Evolutionary conservation across 805 yeast genomes (phyloP), one percentile per base, ranked within the genome.

Genomic region (Grigorovia yakushimaensis): DNA sequence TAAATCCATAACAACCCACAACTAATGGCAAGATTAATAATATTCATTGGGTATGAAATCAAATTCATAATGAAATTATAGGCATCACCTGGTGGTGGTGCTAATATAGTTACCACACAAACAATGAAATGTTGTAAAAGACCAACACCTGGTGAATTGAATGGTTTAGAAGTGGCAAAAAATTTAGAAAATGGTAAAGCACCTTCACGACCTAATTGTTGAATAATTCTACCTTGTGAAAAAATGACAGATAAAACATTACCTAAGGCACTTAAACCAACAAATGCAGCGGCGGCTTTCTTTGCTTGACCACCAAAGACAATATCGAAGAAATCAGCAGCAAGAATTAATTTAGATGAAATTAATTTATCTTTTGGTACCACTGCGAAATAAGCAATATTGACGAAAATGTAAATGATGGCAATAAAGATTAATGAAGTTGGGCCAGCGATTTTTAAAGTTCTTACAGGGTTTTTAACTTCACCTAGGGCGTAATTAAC

Each of bases 71-170:
- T 78, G 62, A 87, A 83, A 64, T 84, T 82, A 69, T 84, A 86
- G 43, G 94, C 94, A 60, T 85, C 94, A 48, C 93, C 94, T 22
- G 89, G 85, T 18, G 93, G 91, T 39, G 87, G 86, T 4, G 91
- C 93, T 42, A 84, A 59, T 50, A 87, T 78, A 43, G 88, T 80
- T 45, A 86, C 71, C 39, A 82, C 66, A 68, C 89, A 84, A 17
- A 85, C 81, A 42, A 81, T 64, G 78, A 86, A 85, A 61, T 86
- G 94, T 63, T 83, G 83, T 55, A 81, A 71, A 46, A 86, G 69
- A 45, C 91, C 94, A 40, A 79, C 76, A 52, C 78, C 65, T 41
- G 95, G 95, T 2, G 93, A 72, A 54, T 75, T 76, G 65, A 84
- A 82, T 4, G 94, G 94, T 59, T 66, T 79, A 40, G 80, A 78